Evolutionary conservation across 2,329 filamentous ascomycete species (phyloP).

Genomic region (Metarhizium album): DNA sequence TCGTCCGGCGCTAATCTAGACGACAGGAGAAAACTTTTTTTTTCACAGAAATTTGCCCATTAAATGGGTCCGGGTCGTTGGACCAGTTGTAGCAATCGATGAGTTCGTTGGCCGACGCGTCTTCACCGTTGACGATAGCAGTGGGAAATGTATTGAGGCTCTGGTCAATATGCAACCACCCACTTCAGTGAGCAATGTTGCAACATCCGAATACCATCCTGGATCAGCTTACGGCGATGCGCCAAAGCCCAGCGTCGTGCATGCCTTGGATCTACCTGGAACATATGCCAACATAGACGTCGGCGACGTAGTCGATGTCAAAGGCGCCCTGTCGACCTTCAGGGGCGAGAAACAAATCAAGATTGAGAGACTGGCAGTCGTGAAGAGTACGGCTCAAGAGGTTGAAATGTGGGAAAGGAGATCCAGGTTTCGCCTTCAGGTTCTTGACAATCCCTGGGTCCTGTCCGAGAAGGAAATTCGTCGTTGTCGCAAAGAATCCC

Average conservation of each 20-base stretch:
- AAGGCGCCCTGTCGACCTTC: slow-evolving; percentile 39
- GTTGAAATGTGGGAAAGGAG: slow-evolving; percentile 49
- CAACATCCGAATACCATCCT: not conserved
- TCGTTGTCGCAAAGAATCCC: slow-evolving; percentile 37
- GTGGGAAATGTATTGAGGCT: slow-evolving; percentile 45
- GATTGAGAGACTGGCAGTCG: slow-evolving; percentile 35
- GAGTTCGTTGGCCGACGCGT: slow-evolving; percentile 35
- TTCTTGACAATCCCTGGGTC: slow-evolving; percentile 45
- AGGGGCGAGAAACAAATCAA: slow-evolving; percentile 40
- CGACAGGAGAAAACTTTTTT: slow-evolving; percentile 41
- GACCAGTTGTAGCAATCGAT: slow-evolving; percentile 55
- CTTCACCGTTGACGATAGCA: slow-evolving; percentile 56
- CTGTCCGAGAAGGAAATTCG: slow-evolving; percentile 37
- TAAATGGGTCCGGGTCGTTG: slow-evolving; percentile 61
- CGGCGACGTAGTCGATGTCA: slow-evolving; percentile 46
- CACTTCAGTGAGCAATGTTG: not conserved
- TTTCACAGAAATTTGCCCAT: slow-evolving; percentile 68
- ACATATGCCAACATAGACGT: slow-evolving; percentile 30
- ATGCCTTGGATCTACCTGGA: slow-evolving; percentile 1
- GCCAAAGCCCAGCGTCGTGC: not conserved
- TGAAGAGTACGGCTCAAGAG: slow-evolving; percentile 45
- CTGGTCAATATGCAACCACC: slow-evolving; percentile 7
- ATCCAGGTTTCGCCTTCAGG: slow-evolving; percentile 34
- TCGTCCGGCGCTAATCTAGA: not conserved
- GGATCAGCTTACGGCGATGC: not conserved